Conservation (phyloP, 2,329 filamentous ascomycete genomes). For the Thermothelomyces thermophilus region DNA sequence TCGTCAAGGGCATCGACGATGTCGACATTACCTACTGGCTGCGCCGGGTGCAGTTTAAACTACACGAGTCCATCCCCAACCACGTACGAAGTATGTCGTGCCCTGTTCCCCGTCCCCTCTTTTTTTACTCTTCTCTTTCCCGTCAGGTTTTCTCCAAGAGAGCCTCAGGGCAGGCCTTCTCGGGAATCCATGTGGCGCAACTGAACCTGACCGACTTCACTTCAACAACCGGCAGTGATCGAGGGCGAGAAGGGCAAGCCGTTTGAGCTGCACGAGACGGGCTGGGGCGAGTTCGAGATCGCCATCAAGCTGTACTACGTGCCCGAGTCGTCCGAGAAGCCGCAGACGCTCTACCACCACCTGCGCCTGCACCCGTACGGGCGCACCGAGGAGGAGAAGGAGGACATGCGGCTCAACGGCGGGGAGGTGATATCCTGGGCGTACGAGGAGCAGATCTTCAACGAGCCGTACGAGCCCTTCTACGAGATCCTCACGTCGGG, state of each 20-base stretch:
- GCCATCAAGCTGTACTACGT: constrained; percentile 92
- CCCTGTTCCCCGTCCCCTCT: background rate
- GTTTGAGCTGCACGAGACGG: constrained; percentile 85
- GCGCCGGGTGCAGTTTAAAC: constrained; percentile 94
- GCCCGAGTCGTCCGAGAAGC: constrained; percentile 82
- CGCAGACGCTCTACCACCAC: constrained; percentile 91
- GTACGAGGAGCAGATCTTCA: constrained; percentile 94
- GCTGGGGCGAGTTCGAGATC: constrained; percentile 98
- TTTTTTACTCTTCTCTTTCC: background rate
- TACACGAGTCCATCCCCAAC: constrained; percentile 95
- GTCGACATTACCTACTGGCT: constrained; percentile 93
- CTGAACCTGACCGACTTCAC: no score
- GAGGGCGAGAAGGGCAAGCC: constrained; percentile 62
- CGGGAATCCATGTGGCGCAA: no score
- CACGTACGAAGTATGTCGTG: constrained; percentile 62
- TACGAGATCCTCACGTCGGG: constrained; percentile 79
- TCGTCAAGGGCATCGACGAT: constrained; percentile 82
- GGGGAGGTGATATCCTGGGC: constrained; percentile 68
- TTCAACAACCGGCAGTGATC: constrained; percentile 49
- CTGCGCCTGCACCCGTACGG: constrained; percentile 88
- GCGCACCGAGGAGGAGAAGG: constrained; percentile 66
- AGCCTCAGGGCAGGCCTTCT: no score
- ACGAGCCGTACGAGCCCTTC: constrained; percentile 89
- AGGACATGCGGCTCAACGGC: constrained; percentile 50
- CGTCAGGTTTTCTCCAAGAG: no score